Evolutionary conservation across 306 rosid species (phyloP).

Genomic region (Quercus bicolor): DNA sequence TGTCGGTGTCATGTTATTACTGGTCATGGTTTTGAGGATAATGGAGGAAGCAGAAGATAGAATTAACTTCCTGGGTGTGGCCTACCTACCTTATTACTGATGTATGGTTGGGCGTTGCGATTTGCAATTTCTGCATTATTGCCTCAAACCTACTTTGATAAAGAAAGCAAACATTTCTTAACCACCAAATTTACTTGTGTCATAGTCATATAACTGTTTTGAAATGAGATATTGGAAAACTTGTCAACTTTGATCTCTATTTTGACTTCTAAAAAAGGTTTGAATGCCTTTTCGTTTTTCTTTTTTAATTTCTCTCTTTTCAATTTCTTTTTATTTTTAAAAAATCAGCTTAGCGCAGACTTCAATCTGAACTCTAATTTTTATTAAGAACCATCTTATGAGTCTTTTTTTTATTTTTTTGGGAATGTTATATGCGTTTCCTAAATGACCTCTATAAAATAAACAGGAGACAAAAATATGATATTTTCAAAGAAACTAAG

Average conservation of each 20-base stretch:
- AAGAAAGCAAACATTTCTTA: not conserved
- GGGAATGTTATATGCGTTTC: not conserved
- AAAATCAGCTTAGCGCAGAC: not conserved
- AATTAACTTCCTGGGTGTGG: not conserved
- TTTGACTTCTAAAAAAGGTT: no score
- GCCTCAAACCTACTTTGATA: not conserved
- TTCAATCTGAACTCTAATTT: not conserved
- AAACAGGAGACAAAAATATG: not conserved
- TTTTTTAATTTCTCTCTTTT: not conserved
- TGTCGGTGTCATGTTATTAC: no score
- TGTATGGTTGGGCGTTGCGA: not conserved
- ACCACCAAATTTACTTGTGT: not conserved
- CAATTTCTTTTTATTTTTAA: not conserved
- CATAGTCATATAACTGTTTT: not conserved
- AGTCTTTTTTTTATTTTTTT: not conserved
- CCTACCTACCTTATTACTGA: not conserved
- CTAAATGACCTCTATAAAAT: not conserved
- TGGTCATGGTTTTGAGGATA: no score
- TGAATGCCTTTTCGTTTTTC: no score
- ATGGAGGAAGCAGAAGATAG: no score
- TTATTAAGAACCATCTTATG: not conserved
- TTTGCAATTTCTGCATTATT: not conserved
- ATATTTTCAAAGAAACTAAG: not conserved
- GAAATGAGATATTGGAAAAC: not conserved
- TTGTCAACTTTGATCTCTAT: not conserved